These are phyloP conservation scores for Curvularia spicifera DNA, from an alignment of 2,329 filamentous ascomycete species.

Conservation along the genomic window DNA sequence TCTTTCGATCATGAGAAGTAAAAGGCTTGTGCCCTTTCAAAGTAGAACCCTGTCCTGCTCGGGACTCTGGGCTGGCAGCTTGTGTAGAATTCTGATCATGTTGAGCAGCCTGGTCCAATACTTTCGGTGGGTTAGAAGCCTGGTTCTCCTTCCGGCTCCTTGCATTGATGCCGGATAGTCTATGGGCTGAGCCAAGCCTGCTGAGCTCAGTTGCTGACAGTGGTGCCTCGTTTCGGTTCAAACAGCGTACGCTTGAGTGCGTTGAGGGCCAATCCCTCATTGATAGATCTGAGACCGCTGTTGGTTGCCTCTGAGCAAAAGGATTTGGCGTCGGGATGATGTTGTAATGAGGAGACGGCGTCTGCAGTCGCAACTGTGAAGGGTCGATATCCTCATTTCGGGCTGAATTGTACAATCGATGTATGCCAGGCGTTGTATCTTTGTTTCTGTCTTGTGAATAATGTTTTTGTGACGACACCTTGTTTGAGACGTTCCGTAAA, in stretches of 20 bases:
- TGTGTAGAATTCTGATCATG: constrained; percentile 27
- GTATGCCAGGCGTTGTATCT: constrained; percentile 5
- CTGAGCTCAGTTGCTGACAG: constrained; percentile 2
- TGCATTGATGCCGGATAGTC: constrained; percentile 20
- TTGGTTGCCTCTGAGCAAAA: constrained; percentile 19
- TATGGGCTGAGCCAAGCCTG: constrained; percentile 28
- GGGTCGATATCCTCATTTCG: constrained; percentile 30
- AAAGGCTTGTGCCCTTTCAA: constrained; percentile 6
- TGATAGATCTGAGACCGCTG: constrained; percentile 28
- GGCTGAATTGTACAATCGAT: constrained; percentile 16
- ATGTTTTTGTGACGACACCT: constrained; percentile 15
- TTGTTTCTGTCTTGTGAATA: constrained; percentile 7
- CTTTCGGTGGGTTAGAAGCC: constrained; percentile 8
- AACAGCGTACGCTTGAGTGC: constrained; percentile 22
- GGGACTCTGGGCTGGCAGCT: neutral
- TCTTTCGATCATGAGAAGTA: constrained; percentile 1
- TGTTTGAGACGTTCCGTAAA: constrained; percentile 20
- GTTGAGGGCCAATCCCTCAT: constrained; percentile 32
- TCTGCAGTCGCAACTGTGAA: constrained; percentile 20
- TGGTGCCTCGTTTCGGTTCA: constrained; percentile 14
- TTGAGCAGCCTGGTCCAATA: constrained; percentile 15
- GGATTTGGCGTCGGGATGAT: constrained; percentile 32
- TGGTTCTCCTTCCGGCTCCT: constrained; percentile 40
- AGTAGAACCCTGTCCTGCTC: neutral
- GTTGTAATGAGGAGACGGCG: constrained; percentile 16